Conservation (phyloP, 306 rosid species). For the Urtica urens region DNA sequence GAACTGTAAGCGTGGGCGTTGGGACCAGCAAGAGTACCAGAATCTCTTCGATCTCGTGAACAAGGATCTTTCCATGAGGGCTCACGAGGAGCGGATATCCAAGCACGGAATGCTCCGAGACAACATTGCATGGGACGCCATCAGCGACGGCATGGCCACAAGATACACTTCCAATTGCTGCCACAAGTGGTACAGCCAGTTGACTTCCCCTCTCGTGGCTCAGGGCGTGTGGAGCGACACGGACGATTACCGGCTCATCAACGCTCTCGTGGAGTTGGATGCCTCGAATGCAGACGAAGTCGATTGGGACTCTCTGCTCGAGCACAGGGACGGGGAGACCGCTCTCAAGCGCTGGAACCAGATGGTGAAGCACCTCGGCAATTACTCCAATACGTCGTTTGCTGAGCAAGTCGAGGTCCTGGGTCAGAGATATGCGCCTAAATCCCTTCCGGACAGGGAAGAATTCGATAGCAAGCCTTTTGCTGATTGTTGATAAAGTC, state of each 20-base stretch:
- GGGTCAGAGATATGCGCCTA: conserved; percentile 42
- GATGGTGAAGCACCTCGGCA: conserved; percentile 55
- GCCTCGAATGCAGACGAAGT: conserved; percentile 61
- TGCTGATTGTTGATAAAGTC: too few relatives aligned
- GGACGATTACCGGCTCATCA: conserved; percentile 57
- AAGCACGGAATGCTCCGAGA: conserved; percentile 73
- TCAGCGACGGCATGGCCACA: conserved; percentile 34
- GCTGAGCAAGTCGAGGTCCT: conserved; percentile 64
- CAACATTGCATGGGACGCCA: conserved; percentile 69
- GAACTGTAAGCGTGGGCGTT: conserved; percentile 26
- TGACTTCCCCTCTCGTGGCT: conserved; percentile 49
- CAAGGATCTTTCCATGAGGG: conserved; percentile 50
- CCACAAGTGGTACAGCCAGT: conserved; percentile 53
- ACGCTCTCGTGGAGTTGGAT: conserved; percentile 49
- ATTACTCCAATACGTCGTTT: conserved; percentile 41
- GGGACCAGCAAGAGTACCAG: conserved; percentile 71
- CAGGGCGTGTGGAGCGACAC: conserved; percentile 49
- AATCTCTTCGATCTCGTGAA: conserved; percentile 61
- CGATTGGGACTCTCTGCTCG: conserved; percentile 71
- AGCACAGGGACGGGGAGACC: conserved; percentile 52
- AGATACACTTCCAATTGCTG: conserved; percentile 36
- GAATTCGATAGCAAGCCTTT: conserved; percentile 37
- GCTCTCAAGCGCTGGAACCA: conserved; percentile 76
- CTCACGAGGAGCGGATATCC: conserved; percentile 31
- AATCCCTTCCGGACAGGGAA: conserved; percentile 48